Percentiles rank a stretch among this genome's conserved stretches.
Conservation (phyloP, 306 rosid genomes). For the Senna tora region DNA sequence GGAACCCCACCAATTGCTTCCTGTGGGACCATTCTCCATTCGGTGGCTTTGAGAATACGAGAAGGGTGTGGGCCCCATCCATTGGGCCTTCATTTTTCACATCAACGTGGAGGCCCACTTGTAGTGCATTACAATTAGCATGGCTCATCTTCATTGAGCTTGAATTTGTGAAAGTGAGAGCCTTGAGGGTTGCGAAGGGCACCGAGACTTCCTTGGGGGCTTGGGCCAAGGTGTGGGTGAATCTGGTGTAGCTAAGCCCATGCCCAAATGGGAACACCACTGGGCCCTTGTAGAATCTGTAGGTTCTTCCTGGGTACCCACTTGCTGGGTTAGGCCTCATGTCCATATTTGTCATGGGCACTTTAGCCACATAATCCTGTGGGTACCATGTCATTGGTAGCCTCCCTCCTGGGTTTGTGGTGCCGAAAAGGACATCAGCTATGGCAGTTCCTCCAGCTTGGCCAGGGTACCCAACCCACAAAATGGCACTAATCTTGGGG, state of each 20-base stretch:
- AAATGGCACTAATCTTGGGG: constrained; percentile 64
- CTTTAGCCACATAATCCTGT: constrained; percentile 51
- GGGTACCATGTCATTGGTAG: constrained; percentile 91
- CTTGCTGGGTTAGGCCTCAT: constrained; percentile 61
- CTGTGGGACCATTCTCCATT: constrained; percentile 39
- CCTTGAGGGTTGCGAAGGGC: constrained; percentile 27
- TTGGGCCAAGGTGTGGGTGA: constrained; percentile 49
- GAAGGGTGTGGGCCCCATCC: constrained; percentile 78
- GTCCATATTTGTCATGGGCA: constrained; percentile 88
- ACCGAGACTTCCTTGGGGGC: constrained; percentile 55
- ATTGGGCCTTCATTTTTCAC: constrained; percentile 64
- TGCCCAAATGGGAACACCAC: constrained; percentile 82
- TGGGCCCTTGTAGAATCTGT: constrained; percentile 90
- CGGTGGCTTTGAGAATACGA: constrained; percentile 64
- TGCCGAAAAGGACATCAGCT: constrained; percentile 64
- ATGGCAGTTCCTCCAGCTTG: constrained; percentile 77
- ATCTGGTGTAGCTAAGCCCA: constrained; percentile 76
- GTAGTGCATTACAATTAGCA: constrained; percentile 48
- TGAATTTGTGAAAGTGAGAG: constrained; percentile 54
- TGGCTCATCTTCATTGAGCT: constrained; percentile 54
- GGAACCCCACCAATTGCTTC: constrained; percentile 68
- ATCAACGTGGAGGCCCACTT: constrained; percentile 51
- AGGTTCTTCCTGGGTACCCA: constrained; percentile 92
- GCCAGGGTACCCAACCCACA: constrained; percentile 83
- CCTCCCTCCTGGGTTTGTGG: constrained; percentile 57